phyloP scores from a whole-genome alignment of 2,329 filamentous ascomycete species.

The Ilyonectria mors-panacis region DNA sequence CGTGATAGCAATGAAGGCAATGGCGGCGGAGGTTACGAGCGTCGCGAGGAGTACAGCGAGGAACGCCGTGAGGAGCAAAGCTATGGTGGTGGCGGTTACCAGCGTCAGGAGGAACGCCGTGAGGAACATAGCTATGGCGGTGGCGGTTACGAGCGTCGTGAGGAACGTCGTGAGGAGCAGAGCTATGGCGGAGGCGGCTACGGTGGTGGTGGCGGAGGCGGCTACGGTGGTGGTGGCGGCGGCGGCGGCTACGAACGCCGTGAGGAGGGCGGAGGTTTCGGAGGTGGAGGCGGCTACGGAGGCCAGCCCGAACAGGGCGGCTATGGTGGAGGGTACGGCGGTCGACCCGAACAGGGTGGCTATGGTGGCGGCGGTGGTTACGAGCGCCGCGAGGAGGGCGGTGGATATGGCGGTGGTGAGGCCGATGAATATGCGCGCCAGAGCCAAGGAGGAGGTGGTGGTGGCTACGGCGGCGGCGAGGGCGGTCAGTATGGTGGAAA shows the following conservation, averaged over 20 bases:
- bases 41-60: constrained; percentile 33
- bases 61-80: constrained; percentile 40
- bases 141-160: constrained; percentile 23
- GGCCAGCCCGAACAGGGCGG: constrained; percentile 37
- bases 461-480: constrained; percentile 28
- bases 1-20: not conserved
- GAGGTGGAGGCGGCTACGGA: constrained; percentile 41
- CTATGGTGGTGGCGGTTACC: constrained; percentile 28
- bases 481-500: constrained; percentile 28
- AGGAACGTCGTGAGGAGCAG: constrained; percentile 30
- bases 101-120: constrained; percentile 14
- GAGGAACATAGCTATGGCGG: constrained; percentile 19
- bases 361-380: constrained; percentile 43
- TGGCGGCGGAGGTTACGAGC: constrained; percentile 28
- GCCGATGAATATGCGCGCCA: constrained; percentile 44
- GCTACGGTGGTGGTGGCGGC: constrained; percentile 21
- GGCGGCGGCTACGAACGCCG: constrained; percentile 14
- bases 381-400: constrained; percentile 47
- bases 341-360: constrained; percentile 33
- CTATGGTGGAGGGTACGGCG: constrained; percentile 19
- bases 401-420: constrained; percentile 45
- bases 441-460: constrained; percentile 31
- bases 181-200: constrained; percentile 41
- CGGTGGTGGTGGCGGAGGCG: constrained; percentile 1
- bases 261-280: constrained; percentile 28